Base-by-base conservation (phyloP, 2,329 filamentous ascomycete species). In the Nothomitra cinnamomea region DNA sequence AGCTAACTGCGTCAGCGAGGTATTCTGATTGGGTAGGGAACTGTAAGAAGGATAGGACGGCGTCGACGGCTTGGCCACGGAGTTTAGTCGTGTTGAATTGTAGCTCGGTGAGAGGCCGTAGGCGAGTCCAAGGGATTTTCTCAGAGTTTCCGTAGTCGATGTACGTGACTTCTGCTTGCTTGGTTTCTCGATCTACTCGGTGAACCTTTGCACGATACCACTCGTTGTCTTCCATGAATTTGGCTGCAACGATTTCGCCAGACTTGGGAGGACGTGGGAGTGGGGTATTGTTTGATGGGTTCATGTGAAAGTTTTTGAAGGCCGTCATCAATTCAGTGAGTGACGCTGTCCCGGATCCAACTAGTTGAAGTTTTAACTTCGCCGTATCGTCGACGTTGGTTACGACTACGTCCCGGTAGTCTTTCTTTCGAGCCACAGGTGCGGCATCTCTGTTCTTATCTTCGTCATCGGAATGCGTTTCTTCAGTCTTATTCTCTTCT, bases 91-190 rank as follows among this genome's bases (percentile, higher is more conserved):
- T 72, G 42, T 79, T 79, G 73, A 96, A 98, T 61, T 89, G 83
- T 15, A 79, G 69, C 64, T 87, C 80, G 51, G 82, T 78, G 50
- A 98, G 77, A n/a, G 87, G 75, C 25, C 92, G 85, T 43, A 98
- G 79, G 59, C 79, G 77, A 22, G 80, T 77, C 88, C 90, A 98
- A 0, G 89, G 79, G 55, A 94, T 75, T 64, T 82, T 83, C 69
- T 98, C 92, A 54, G 79, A 83, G 75, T 98, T 98, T 61, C 92
- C 92, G 68, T 94, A 98, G 72, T 98, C 92, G 57, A 98, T 80
- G 69, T 95, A 98, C 47, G 94, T 72, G 24, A 98, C 83, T 68
- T 98, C 92, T 22, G 88, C 83, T 61, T 85, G 80, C 76, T 92
- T 87, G 62, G 82, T 83, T 7, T 89, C 78, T 57, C 92, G 87